Evolutionary conservation across 306 rosid species (phyloP).

Genomic region (Cajanus cajan): DNA sequence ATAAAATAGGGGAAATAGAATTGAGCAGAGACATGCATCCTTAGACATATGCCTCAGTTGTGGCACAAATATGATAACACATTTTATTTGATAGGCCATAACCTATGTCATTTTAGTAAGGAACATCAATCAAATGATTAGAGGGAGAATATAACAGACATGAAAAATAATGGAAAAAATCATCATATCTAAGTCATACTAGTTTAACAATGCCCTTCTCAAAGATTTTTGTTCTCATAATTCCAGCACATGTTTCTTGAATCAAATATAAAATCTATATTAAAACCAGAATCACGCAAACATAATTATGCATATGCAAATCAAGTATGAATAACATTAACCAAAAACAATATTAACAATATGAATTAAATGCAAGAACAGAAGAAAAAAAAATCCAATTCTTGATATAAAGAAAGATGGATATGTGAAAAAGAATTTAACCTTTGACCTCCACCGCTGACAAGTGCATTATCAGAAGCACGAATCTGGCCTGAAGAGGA

Average conservation of each 20-base stretch:
- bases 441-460: conserved; percentile 93
- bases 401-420: background rate
- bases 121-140: background rate
- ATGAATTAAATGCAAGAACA: background rate
- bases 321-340: background rate
- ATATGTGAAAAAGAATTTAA: conserved; percentile 21
- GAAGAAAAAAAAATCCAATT: background rate
- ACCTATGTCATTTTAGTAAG: background rate
- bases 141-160: background rate
- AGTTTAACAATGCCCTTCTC: background rate
- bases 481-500: conserved; percentile 72
- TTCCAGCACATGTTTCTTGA: background rate
- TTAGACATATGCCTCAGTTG: background rate
- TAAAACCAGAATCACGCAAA: background rate
- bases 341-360: background rate
- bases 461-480: conserved; percentile 67
- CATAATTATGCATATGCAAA: background rate
- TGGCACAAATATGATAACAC: background rate
- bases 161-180: background rate
- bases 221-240: background rate
- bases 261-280: background rate
- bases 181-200: background rate
- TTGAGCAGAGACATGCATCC: background rate
- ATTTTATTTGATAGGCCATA: background rate
- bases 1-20: background rate